Evolutionary conservation across 371 early-diverging fungal genomes (phyloP).

Genomic region (Batrachochytrium dendrobatidis): DNA sequence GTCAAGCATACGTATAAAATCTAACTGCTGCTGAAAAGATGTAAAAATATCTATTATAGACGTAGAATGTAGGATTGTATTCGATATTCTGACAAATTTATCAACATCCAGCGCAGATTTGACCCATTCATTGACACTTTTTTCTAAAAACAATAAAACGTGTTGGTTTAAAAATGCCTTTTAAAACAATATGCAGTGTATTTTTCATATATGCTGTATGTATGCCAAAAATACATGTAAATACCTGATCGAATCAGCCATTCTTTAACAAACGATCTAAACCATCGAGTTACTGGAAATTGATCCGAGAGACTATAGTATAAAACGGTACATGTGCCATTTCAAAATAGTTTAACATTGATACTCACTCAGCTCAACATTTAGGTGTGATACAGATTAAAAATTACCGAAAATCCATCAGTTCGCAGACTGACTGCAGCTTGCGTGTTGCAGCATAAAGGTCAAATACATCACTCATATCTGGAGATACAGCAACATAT

Average conservation of each 20-base stretch:
- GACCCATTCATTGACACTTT: conserved; percentile 33
- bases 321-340: neutral
- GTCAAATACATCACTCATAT: conserved; percentile 26
- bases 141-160: conserved; percentile 10
- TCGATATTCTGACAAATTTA: conserved; percentile 13
- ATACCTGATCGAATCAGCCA: conserved; percentile 22
- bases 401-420: conserved; percentile 28
- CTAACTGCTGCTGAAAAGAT: conserved; percentile 37
- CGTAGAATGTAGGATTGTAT: conserved; percentile 19
- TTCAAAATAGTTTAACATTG: no score
- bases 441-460: conserved; percentile 24
- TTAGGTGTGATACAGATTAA: no score
- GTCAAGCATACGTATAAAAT: conserved; percentile 24
- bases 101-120: conserved; percentile 27
- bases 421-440: conserved; percentile 20
- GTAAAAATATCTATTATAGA: conserved; percentile 40
- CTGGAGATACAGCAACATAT: conserved; percentile 10
- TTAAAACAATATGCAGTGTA: no score
- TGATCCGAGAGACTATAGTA: conserved; percentile 17
- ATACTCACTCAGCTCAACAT: no score
- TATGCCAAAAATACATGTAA: conserved; percentile 3
- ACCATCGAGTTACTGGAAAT: conserved; percentile 28
- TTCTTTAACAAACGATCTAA: conserved; percentile 25
- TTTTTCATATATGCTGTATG: neutral
- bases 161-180: no score